Evolutionary conservation across 768 basidiomycete species (phyloP).

Genomic region (Boletus insuetus): DNA sequence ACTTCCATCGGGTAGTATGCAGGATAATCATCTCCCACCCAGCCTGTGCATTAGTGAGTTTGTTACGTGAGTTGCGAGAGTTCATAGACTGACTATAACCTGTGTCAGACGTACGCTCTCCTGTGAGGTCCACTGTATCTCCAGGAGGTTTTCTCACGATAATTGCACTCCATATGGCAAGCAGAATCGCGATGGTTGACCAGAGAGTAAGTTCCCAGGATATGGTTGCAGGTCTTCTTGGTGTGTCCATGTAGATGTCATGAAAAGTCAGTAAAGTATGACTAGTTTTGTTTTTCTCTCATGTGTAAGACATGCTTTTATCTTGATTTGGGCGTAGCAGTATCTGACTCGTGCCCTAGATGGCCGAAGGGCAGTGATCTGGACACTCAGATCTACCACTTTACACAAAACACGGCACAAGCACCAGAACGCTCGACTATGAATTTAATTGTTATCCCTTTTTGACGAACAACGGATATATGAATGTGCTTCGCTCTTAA

Average conservation of each 20-base stretch:
- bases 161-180: conserved; percentile 20
- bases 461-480: conserved; percentile 4
- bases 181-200: conserved; percentile 16
- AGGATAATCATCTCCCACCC: conserved; percentile 27
- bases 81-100: conserved; percentile 16
- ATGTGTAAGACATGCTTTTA: conserved; percentile 1
- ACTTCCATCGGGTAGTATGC: conserved; percentile 26
- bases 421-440: background rate
- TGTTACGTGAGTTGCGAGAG: background rate
- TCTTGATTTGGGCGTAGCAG: background rate
- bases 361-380: conserved; percentile 1
- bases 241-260: conserved; percentile 10
- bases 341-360: background rate
- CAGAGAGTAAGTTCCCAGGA: conserved; percentile 23
- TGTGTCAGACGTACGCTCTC: background rate
- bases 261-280: background rate
- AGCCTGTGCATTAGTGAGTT: conserved; percentile 14
- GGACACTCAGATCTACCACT: background rate
- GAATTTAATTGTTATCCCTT: background rate
- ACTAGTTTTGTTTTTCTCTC: background rate
- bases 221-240: background rate
- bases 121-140: background rate
- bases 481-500: background rate
- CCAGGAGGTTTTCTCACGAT: background rate
- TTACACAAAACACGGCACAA: conserved; percentile 5